Conservation (phyloP, 306 rosid genomes). For the Canavalia gladiata region DNA sequence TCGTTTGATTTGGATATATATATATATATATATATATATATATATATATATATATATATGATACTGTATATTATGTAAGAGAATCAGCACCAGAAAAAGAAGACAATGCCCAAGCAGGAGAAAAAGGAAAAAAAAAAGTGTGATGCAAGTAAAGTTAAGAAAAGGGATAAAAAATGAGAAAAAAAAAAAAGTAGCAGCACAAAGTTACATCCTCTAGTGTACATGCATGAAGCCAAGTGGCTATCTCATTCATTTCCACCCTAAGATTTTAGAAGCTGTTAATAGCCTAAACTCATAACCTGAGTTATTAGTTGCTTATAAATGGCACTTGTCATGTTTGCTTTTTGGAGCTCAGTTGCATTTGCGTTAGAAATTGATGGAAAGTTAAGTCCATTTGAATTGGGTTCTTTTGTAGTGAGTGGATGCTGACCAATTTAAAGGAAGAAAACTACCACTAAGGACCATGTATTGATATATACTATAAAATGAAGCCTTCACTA, state of each 20-base stretch:
- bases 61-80: no score
- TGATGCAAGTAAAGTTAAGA: not conserved
- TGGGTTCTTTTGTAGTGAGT: constrained; percentile 11
- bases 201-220: constrained; percentile 17
- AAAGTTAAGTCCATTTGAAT: not conserved
- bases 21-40: no score
- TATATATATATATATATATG: no score
- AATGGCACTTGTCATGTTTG: constrained; percentile 28
- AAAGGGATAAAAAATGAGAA: not conserved
- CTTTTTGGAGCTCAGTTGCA: not conserved
- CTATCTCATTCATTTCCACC: constrained; percentile 32
- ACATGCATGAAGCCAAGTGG: constrained; percentile 38
- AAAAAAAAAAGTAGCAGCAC: not conserved
- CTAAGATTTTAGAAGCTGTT: not conserved
- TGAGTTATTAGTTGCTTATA: constrained; percentile 2
- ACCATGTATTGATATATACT: not conserved
- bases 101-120: not conserved
- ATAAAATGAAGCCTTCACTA: not conserved
- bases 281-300: not conserved
- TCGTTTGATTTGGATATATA: no score
- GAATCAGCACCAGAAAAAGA: no score
- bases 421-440: constrained; percentile 20
- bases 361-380: not conserved
- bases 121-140: not conserved
- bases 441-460: not conserved